Percentiles rank a stretch among this genome's conserved stretches.
Evolutionary conservation across 2,329 filamentous ascomycete species (phyloP).

Genomic region (Myriosclerotinia curreyana): DNA sequence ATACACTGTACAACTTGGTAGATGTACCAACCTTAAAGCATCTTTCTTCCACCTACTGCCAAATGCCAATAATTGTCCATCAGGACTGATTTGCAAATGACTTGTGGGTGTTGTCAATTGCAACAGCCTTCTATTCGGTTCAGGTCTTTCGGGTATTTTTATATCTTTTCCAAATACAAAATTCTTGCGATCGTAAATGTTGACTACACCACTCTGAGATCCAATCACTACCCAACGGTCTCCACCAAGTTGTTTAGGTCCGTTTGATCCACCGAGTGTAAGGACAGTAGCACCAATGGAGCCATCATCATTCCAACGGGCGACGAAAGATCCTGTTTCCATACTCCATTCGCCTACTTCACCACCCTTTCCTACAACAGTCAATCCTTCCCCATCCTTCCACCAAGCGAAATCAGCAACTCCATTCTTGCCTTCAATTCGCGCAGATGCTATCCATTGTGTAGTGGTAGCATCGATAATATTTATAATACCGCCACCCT

Average conservation of each 20-base stretch:
- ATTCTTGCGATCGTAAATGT: constrained; percentile 77
- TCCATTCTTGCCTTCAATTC: constrained; percentile 77
- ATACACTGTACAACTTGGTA: constrained; percentile 91
- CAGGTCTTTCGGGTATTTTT: constrained; percentile 63
- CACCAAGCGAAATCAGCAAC: constrained; percentile 94
- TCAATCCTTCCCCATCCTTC: constrained; percentile 76
- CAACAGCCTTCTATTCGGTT: constrained; percentile 71
- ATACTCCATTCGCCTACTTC: constrained; percentile 89
- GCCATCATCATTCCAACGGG: constrained; percentile 89
- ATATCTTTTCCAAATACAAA: constrained; percentile 43
- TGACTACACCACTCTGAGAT: constrained; percentile 82
- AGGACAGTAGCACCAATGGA: constrained; percentile 78
- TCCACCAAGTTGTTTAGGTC: constrained; percentile 61
- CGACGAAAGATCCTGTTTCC: constrained; percentile 64
- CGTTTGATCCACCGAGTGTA: constrained; percentile 67
- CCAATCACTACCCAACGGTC: constrained; percentile 90
- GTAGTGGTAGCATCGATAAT: constrained; percentile 74
- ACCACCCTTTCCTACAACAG: constrained; percentile 79
- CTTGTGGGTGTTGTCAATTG: constrained; percentile 86
- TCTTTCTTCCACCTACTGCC: constrained; percentile 85
- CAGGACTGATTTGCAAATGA: constrained; percentile 75
- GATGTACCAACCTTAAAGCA: constrained; percentile 79
- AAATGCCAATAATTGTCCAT: constrained; percentile 86
- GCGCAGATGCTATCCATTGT: constrained; percentile 82
- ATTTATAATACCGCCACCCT: constrained; percentile 86